Percentiles rank a stretch among this genome's conserved stretches.
Conservation (phyloP, 352 stramenopile species). For the Phytophthora sp. region DNA sequence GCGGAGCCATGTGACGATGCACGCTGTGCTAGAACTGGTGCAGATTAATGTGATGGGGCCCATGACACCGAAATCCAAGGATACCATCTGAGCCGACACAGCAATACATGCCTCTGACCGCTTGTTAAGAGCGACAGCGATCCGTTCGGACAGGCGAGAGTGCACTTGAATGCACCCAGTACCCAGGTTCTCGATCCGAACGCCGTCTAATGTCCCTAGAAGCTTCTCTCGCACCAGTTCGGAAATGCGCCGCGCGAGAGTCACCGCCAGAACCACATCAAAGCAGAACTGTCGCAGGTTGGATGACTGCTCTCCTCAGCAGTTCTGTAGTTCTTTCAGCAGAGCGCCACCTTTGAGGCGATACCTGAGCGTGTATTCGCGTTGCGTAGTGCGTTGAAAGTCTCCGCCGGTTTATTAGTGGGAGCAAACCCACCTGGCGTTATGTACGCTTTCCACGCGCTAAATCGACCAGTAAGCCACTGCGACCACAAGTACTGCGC, state of each 20-base stretch:
- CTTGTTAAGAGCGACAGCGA: background rate
- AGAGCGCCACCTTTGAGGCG: too few relatives aligned
- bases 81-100: slow-evolving; percentile 15
- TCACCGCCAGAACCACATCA: background rate
- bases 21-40: too few relatives aligned
- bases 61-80: too few relatives aligned
- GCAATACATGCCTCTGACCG: background rate
- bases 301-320: background rate
- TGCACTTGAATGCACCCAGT: background rate
- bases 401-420: background rate
- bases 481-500: background rate
- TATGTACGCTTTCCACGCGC: background rate
- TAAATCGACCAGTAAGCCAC: background rate
- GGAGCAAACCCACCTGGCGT: background rate
- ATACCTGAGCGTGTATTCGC: background rate
- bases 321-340: background rate
- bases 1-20: too few relatives aligned
- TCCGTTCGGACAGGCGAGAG: background rate
- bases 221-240: background rate
- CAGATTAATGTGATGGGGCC: too few relatives aligned
- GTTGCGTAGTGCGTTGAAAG: background rate
- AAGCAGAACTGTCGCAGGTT: background rate
- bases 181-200: background rate
- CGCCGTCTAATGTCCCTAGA: background rate
- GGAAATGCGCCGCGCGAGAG: background rate